phyloP scores from a whole-genome alignment of 371 early-diverging fungal genomes.

The Mortierella sp. region DNA sequence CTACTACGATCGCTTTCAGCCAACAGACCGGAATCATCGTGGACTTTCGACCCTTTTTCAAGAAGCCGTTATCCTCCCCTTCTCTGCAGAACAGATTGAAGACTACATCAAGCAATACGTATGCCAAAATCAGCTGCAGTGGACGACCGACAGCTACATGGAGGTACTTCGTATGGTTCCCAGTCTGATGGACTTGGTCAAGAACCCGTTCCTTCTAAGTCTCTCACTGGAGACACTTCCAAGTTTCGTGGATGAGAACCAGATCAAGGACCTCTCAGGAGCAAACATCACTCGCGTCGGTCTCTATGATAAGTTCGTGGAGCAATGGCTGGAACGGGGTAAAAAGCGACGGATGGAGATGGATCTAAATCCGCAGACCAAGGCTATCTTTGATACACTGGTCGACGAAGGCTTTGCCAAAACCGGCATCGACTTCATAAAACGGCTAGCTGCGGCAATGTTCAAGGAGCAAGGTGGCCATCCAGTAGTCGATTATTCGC shows the following conservation, averaged over 20 bases:
- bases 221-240: too few relatives aligned
- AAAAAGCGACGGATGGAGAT: neutral
- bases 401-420: neutral
- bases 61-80: too few relatives aligned
- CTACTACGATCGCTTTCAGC: neutral
- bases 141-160: neutral
- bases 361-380: neutral
- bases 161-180: too few relatives aligned
- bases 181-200: too few relatives aligned
- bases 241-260: too few relatives aligned
- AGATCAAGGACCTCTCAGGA: neutral
- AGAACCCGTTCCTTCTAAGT: too few relatives aligned
- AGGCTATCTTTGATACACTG: neutral
- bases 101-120: too few relatives aligned
- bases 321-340: constrained; percentile 1
- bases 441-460: constrained; percentile 5
- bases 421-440: neutral
- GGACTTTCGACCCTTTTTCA: too few relatives aligned
- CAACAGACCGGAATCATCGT: too few relatives aligned
- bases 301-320: constrained; percentile 18
- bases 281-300: constrained; percentile 3
- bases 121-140: too few relatives aligned
- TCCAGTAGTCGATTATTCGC: neutral
- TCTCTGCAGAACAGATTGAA: neutral
- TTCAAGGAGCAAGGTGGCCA: constrained; percentile 1